Base-by-base conservation (phyloP, 768 basidiomycete genomes). In the Leucocoprinus leucothites region DNA sequence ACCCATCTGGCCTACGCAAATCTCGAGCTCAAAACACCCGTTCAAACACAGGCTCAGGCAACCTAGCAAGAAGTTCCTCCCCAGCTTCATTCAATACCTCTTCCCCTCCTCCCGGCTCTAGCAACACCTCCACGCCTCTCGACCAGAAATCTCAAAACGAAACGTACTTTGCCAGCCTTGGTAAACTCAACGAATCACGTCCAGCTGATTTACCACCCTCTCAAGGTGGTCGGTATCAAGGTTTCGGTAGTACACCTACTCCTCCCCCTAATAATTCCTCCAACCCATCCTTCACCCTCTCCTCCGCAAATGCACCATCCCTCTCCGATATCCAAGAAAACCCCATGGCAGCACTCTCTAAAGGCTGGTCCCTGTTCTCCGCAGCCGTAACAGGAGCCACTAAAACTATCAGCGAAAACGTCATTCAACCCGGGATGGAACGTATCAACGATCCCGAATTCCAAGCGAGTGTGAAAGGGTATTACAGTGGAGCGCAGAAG, bases 361-460 rank as follows among this genome's bases (percentile, higher is more conserved):
- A 98, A 74, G 94, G 95, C 43, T 98, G 97, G 97, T 92, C 93
- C 22, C 71, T 98, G n/a, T 87, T 99, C 65, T 89, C 92, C 25
- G 81, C 89, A 0, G 94, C 86, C 31, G 86, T 98, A 13, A 81
- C 72, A 1, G 89, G 87, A 48, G 94, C 94, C 18, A 81, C 85
- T 4, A 83, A 83, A 63, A 88, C 72, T 16, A 90, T 98, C 47
- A 81, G 83, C 60, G 90, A 94, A 66, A 87, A 83, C 61, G 89
- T 98, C 42, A 88, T 98, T 56, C 92, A 97, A 68, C 96, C 96
- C 5, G 87, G 89, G 19, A 73, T 95, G 67, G 87, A 90, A 64
- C 83, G 80, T 59, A 91, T 89, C 25, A 79, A 75, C 51, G 94
- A 97, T 66, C 94, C 94, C 9, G 77, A 72, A 50, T 80, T 96